phyloP scores from a whole-genome alignment of 2,329 filamentous ascomycete species.

The Didymella sp. region DNA sequence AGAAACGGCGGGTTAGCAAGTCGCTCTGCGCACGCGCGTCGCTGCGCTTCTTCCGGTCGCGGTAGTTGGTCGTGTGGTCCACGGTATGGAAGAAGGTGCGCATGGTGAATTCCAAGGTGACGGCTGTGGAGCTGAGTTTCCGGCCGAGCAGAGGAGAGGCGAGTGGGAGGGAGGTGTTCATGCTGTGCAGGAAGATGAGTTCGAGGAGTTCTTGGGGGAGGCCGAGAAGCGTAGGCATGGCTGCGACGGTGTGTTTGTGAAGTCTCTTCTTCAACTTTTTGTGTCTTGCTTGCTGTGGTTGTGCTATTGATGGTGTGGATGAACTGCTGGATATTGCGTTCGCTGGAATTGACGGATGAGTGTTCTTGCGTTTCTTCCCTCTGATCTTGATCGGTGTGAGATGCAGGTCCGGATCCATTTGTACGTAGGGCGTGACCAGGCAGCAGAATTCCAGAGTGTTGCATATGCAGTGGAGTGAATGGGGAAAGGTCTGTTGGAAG shows the following conservation, averaged over 20 bases:
- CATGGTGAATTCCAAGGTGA: conserved; percentile 42
- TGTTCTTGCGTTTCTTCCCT: conserved; percentile 41
- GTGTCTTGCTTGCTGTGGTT: conserved; percentile 14
- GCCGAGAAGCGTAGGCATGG: conserved; percentile 44
- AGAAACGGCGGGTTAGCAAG: conserved; percentile 44
- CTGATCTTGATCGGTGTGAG: conserved; percentile 45
- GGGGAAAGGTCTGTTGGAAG: conserved; percentile 25
- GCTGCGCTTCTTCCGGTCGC: conserved; percentile 28
- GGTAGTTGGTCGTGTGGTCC: conserved; percentile 37
- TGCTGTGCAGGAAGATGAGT: conserved; percentile 46
- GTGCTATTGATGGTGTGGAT: conserved; percentile 8
- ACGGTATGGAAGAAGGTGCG: conserved; percentile 45
- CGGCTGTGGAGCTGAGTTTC: conserved; percentile 40
- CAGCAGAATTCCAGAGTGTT: conserved; percentile 29
- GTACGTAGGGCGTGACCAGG: conserved; percentile 29
- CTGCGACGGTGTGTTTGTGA: conserved; percentile 25
- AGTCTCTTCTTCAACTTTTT: conserved; percentile 21
- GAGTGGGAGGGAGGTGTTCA: conserved; percentile 45
- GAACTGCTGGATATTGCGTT: conserved; percentile 11
- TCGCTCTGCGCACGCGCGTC: conserved; percentile 37
- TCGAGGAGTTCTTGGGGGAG: conserved; percentile 47
- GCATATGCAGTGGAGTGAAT: conserved; percentile 27
- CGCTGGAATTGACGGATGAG: conserved; percentile 3
- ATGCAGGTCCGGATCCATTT: conserved; percentile 43
- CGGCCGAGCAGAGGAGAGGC: conserved; percentile 40